Evolutionary conservation across 2,329 filamentous ascomycete genomes (phyloP).

Genomic region (Phialophora chinensis): DNA sequence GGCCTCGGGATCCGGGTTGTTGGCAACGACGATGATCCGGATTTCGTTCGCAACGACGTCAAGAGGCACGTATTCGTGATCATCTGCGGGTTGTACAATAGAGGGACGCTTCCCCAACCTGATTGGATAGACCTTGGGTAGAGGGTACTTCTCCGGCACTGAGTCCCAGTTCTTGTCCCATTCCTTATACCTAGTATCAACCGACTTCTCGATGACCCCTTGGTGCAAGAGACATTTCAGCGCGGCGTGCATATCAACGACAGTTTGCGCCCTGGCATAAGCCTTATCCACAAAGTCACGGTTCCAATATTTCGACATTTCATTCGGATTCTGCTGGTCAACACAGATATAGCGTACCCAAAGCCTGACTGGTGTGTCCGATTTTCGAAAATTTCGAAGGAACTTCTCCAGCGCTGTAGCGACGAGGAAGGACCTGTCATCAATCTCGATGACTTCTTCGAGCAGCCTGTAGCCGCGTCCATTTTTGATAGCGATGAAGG

Average conservation of each 20-base stretch:
- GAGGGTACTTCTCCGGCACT: not conserved
- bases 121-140: slow-evolving; percentile 18
- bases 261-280: slow-evolving; percentile 2
- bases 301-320: slow-evolving; percentile 17
- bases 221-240: slow-evolving; percentile 3
- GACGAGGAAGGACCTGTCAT: slow-evolving; percentile 7
- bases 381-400: not conserved
- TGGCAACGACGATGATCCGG: slow-evolving; percentile 13
- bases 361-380: slow-evolving; percentile 9
- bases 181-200: slow-evolving; percentile 12
- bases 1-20: not conserved
- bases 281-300: slow-evolving; percentile 14
- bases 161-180: slow-evolving; percentile 16
- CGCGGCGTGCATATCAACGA: slow-evolving; percentile 12
- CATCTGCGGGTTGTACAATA: not conserved
- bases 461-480: slow-evolving; percentile 13
- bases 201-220: slow-evolving; percentile 8
- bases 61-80: slow-evolving; percentile 17
- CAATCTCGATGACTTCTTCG: slow-evolving; percentile 10
- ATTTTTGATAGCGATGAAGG: slow-evolving; percentile 16
- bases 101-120: slow-evolving; percentile 6
- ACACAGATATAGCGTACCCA: slow-evolving; percentile 18
- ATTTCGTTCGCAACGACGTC: slow-evolving; percentile 12
- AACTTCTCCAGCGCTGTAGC: slow-evolving; percentile 10
- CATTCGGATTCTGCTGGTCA: slow-evolving; percentile 8